Evolutionary conservation across 192 early-diverging fungal species (phyloP).

Genomic region (Backusella mclennaniae): DNA sequence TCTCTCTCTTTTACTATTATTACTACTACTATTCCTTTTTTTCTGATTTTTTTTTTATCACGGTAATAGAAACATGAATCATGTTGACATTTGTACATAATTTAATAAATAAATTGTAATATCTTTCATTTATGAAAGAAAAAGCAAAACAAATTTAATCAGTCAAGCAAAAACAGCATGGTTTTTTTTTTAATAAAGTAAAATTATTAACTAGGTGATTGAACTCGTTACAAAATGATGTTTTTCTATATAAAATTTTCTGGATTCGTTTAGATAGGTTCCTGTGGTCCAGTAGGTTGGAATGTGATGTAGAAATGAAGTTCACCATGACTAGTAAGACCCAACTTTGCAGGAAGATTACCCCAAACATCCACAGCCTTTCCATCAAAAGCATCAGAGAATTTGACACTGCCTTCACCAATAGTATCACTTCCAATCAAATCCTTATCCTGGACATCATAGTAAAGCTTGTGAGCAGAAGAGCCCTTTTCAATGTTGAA

Average conservation of each 20-base stretch:
- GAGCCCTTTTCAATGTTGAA: conserved; percentile 17
- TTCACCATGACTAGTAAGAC: conserved; percentile 27
- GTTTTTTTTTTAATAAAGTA: background rate
- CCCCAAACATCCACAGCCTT: conserved; percentile 22
- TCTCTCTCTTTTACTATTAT: background rate
- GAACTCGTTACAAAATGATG: background rate
- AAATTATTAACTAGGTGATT: background rate
- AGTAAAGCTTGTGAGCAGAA: conserved; percentile 30
- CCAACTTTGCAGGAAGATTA: conserved; percentile 37
- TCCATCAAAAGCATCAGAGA: conserved; percentile 25
- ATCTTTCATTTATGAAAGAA: background rate
- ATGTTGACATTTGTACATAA: conserved; percentile 5
- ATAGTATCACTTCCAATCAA: conserved; percentile 36
- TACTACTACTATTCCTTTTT: background rate
- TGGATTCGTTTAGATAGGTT: background rate
- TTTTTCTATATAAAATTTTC: background rate
- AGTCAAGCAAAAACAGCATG: background rate
- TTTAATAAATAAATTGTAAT: background rate
- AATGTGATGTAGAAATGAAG: conserved; percentile 39
- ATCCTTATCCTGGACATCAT: conserved; percentile 38
- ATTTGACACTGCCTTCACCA: conserved; percentile 28
- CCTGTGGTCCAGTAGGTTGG: background rate
- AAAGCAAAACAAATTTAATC: background rate
- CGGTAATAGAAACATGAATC: background rate
- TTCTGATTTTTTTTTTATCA: background rate